Percentiles rank a stretch among this genome's conserved stretches.
These are phyloP conservation scores for Fusarium nanum DNA, from an alignment of 2,329 filamentous ascomycete genomes.

Conservation along the genomic window DNA sequence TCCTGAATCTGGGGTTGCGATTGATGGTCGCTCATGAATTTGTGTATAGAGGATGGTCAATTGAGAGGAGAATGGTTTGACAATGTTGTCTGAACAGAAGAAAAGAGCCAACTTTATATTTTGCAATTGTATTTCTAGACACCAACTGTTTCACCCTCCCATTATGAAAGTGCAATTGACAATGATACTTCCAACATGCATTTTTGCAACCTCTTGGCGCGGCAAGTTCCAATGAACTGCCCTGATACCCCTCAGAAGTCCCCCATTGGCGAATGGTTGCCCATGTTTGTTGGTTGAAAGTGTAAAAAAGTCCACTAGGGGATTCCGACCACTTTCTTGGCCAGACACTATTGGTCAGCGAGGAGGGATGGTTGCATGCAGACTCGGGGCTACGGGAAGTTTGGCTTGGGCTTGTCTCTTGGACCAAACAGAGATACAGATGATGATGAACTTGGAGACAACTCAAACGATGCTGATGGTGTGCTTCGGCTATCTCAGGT, in stretches of 20 bases:
- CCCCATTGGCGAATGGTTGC: conserved; percentile 30
- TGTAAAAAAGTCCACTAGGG: conserved; percentile 34
- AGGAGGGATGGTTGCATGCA: conserved; percentile 25
- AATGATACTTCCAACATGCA: conserved; percentile 9
- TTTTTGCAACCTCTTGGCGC: conserved; percentile 6
- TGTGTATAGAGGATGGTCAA: neutral
- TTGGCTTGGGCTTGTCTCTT: conserved; percentile 12
- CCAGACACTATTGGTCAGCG: conserved; percentile 21
- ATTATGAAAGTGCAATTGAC: conserved; percentile 1
- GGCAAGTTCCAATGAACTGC: conserved; percentile 22
- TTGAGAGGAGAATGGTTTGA: conserved; percentile 1
- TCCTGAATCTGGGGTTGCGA: conserved; percentile 10
- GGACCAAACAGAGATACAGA: neutral
- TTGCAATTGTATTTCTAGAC: neutral
- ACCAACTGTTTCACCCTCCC: conserved; percentile 1
- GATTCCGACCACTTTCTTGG: conserved; percentile 30
- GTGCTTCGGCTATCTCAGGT: conserved; percentile 15
- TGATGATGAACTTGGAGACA: conserved; percentile 9
- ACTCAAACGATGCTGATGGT: conserved; percentile 10
- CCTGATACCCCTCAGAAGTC: conserved; percentile 23
- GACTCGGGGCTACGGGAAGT: conserved; percentile 5
- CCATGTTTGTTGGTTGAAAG: conserved; percentile 31
- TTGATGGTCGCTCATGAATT: conserved; percentile 25
- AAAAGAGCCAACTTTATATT: conserved; percentile 21
- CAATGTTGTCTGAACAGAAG: neutral